Evolutionary conservation across 176 grass and related monocot genomes (phyloP).

Genomic region (Thalia dealbata): DNA sequence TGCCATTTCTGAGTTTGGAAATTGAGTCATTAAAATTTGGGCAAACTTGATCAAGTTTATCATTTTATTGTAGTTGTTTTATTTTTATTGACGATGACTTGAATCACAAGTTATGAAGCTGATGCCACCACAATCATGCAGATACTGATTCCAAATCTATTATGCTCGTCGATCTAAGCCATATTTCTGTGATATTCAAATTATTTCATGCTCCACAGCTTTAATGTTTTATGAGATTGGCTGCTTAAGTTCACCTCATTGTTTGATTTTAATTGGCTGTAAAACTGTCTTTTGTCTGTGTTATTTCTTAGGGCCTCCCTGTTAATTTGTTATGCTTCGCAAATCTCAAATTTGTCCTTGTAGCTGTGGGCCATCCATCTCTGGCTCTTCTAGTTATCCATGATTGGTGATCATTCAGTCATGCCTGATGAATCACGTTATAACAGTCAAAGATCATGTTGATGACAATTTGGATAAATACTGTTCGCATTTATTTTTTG

Average conservation of each 20-base stretch:
- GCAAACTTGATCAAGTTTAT: too few relatives aligned
- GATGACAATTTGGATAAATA: neutral
- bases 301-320: neutral
- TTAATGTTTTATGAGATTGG: neutral
- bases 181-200: neutral
- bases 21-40: neutral
- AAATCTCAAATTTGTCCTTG: neutral
- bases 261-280: neutral
- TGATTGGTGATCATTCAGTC: neutral
- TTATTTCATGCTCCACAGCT: neutral
- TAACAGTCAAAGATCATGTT: neutral
- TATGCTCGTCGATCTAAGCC: neutral
- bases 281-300: neutral
- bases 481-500: neutral
- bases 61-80: neutral
- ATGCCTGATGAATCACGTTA: neutral
- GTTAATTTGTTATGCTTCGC: neutral
- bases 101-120: neutral
- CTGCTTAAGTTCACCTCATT: neutral
- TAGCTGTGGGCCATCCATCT: neutral
- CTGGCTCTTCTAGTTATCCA: neutral
- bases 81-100: neutral
- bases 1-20: neutral
- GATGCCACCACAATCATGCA: neutral
- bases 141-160: neutral